phyloP scores from a whole-genome alignment of 441 rosid genomes.

The Aquilaria agallochum region DNA sequence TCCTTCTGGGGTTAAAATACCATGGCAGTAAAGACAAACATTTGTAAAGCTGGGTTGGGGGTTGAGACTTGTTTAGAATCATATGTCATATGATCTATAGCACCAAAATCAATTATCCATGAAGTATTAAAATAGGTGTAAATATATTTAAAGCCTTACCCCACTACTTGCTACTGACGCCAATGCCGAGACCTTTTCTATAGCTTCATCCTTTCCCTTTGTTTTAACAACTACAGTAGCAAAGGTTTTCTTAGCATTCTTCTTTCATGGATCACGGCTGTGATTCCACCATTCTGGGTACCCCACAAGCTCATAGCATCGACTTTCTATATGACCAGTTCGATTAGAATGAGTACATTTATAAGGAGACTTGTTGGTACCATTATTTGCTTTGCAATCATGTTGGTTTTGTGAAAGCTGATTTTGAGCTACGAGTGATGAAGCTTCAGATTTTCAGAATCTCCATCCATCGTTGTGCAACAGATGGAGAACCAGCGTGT shows the following conservation, averaged over 20 bases:
- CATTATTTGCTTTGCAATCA: no score
- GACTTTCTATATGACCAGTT: neutral
- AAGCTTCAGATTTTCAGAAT: neutral
- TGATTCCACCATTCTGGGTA: neutral
- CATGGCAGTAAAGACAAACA: neutral
- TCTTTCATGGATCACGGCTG: neutral
- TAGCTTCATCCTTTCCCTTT: neutral
- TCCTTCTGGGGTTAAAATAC: neutral
- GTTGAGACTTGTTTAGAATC: neutral
- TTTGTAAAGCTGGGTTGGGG: neutral
- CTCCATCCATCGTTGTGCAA: neutral
- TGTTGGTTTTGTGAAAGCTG: neutral
- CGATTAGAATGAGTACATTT: neutral
- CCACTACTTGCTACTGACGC: no score
- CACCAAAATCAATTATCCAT: conserved; percentile 11
- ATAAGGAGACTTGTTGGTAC: neutral
- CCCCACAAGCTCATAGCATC: neutral
- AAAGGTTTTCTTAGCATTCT: neutral
- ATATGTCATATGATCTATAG: conserved; percentile 6
- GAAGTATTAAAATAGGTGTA: neutral
- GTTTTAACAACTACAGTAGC: neutral
- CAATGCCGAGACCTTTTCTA: neutral
- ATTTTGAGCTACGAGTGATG: neutral
- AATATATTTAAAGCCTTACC: neutral
- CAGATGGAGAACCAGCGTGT: neutral